Conservation (phyloP, 2,329 filamentous ascomycete species). For the Trichoderma sp. region DNA sequence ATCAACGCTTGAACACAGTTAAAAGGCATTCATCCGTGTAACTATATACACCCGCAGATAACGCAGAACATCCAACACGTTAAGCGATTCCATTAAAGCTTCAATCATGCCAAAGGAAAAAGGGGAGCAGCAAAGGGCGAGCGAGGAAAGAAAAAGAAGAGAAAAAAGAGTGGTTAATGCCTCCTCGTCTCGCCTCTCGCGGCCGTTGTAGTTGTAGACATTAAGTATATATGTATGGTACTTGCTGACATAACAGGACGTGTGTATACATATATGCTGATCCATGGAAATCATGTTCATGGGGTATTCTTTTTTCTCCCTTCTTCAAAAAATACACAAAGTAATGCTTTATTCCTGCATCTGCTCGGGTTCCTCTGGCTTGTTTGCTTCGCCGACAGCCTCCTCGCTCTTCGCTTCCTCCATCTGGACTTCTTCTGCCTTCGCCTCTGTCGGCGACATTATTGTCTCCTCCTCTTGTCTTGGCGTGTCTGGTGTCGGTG, state of each 20-base stretch:
- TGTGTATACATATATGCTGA: conserved; percentile 30
- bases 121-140: not conserved
- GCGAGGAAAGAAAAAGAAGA: not conserved
- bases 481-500: conserved; percentile 21
- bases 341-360: conserved; percentile 21
- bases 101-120: not conserved
- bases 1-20: not conserved
- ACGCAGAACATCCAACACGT: not conserved
- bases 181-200: conserved; percentile 4
- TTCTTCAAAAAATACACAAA: conserved; percentile 25
- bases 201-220: conserved; percentile 39
- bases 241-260: conserved; percentile 27
- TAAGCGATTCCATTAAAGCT: not conserved
- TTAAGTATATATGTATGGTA: conserved; percentile 37
- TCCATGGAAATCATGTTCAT: conserved; percentile 17
- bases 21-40: not conserved
- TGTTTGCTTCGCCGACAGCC: conserved; percentile 25
- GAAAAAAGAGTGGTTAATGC: not conserved
- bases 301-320: conserved; percentile 28
- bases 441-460: not conserved
- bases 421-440: not conserved
- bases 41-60: not conserved
- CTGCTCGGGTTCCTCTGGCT: conserved; percentile 23
- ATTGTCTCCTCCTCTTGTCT: conserved; percentile 23
- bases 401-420: conserved; percentile 24